Evolutionary conservation across 345 rosid species (phyloP).

Genomic region (Ailanthus altissimus): DNA sequence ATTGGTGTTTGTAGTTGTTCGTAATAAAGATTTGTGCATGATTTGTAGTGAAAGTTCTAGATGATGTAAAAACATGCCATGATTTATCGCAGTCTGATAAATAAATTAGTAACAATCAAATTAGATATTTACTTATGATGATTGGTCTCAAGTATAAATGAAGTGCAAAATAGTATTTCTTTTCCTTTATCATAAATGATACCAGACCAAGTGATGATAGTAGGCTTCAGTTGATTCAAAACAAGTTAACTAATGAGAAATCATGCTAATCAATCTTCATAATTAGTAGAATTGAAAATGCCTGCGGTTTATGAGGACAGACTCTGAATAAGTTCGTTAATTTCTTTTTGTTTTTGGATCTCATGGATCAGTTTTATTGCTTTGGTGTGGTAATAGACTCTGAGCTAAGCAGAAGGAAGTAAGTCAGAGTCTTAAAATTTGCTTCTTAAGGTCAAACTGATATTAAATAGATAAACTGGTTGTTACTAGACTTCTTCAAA

Average conservation of each 20-base stretch:
- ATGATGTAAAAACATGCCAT: constrained; percentile 3
- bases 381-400: neutral
- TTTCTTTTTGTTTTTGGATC: neutral
- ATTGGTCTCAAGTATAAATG: neutral
- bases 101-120: neutral
- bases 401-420: neutral
- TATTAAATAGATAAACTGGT: neutral
- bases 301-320: neutral
- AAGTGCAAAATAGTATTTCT: neutral
- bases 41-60: neutral
- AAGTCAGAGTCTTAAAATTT: neutral
- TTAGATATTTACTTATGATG: neutral
- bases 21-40: constrained; percentile 6
- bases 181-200: neutral
- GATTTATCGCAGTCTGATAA: neutral
- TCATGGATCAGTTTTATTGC: neutral
- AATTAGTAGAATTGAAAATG: neutral
- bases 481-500: neutral
- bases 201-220: neutral
- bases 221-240: neutral
- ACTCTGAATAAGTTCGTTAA: neutral
- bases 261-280: neutral
- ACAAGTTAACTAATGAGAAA: neutral
- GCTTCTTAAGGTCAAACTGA: neutral
- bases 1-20: neutral